Conservation (phyloP, 495 filamentous ascomycete genomes). For the Hypoxylon intermedium region DNA sequence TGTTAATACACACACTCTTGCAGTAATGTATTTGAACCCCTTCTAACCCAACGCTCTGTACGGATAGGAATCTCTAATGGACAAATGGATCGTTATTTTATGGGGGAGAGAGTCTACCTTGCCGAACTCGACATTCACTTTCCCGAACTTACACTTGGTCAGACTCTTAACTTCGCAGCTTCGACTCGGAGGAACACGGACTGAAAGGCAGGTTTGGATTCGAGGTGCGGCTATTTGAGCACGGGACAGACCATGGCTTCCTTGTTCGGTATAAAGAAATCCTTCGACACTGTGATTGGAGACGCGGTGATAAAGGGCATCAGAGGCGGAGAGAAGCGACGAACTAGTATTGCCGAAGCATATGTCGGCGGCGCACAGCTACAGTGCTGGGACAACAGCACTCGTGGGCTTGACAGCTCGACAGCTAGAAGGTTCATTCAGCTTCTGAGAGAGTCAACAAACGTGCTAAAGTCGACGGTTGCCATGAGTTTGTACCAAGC, state of each 20-base stretch:
- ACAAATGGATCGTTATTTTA: conserved; percentile 58
- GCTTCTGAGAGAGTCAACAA: conserved; percentile 57
- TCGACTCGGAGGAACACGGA: too few species aligned
- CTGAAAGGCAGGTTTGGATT: too few species aligned
- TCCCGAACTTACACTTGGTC: conserved; percentile 65
- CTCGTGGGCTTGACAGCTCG: conserved; percentile 60
- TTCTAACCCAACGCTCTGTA: conserved; percentile 44
- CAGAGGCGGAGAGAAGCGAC: conserved; percentile 61
- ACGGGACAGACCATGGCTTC: conserved; percentile 53
- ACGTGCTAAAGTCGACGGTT: conserved; percentile 59
- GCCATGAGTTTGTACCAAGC: conserved; percentile 78
- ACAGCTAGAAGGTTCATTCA: conserved; percentile 58
- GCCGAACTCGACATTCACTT: conserved; percentile 69
- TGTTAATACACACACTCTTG: too few species aligned
- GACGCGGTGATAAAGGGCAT: conserved; percentile 74
- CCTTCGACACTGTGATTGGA: conserved; percentile 77
- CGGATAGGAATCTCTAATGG: conserved; percentile 47
- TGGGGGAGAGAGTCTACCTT: conserved; percentile 68
- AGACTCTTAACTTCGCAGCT: conserved; percentile 65
- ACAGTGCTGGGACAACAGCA: conserved; percentile 58
- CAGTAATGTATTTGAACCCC: conserved; percentile 16
- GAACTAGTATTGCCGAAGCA: conserved; percentile 56
- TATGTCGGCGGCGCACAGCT: conserved; percentile 41
- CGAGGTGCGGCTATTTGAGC: conserved; percentile 36
- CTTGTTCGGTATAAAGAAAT: conserved; percentile 77